Base-by-base conservation (phyloP, 306 rosid species). In the Prosopis cineraria region DNA sequence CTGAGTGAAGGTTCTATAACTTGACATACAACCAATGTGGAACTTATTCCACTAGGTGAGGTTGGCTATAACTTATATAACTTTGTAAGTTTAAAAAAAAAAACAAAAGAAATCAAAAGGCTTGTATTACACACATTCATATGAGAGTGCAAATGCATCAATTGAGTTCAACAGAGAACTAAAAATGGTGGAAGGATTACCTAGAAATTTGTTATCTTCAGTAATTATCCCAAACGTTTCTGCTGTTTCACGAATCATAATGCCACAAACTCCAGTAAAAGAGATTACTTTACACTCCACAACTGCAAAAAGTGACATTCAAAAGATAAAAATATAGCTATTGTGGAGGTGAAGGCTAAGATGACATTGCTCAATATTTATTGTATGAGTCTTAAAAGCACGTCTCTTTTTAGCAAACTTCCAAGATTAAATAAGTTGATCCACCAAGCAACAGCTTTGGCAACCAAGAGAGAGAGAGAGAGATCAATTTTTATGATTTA, bases 241-340 rank as follows among this genome's bases (percentile, higher is more conserved):
- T 16, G 94, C 87, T 41, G 96, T 95, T 86, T 95, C 98, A 74
- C 91, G 88, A 74, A 93, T 91, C 91, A 95, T 83, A 76, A 92
- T 87, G 36, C 99, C 98, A 27, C 85, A 63, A 58, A 78, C 84
- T 76, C 97, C 90, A 34, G 86, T 81, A 70, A 82, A 82, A 82
- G 91, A 74, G 74, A 78, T 78, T 78, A 84, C 73, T 72, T 88
- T 89, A 81, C 98, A 91, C 77, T 88, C 90, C 59, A 72, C 94
- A 81, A 95, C 98, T 95, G 90, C 85, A 52, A 79, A 50, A 34
- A 81, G 59, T 40, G 79, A 58, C 16, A 79, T 44, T 30, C 24
- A 16, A 10, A 33, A 3, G 64, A 56, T 56, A 56, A 11, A 19
- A 11, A 56, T 10, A 56, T 25, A 56, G 16, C 16, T 9, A 1